Conservation (phyloP, 352 stramenopile genomes). For the Peronospora destructor region DNA sequence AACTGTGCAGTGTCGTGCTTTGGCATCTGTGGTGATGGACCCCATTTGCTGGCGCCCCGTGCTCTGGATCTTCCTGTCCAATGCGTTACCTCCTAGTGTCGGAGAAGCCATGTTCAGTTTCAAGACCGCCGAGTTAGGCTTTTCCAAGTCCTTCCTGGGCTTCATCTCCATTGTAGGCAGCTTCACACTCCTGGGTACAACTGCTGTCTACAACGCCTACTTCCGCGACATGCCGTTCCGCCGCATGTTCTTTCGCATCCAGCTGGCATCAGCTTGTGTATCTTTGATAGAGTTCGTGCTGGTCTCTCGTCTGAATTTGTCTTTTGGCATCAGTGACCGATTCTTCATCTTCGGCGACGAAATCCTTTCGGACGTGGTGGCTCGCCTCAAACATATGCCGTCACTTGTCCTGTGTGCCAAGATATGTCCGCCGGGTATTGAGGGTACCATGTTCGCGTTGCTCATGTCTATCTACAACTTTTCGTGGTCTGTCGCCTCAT, state of each 20-base stretch:
- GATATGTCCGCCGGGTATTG: conserved; percentile 92
- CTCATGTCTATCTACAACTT: conserved; percentile 87
- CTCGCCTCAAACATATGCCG: conserved; percentile 85
- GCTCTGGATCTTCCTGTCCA: conserved; percentile 80
- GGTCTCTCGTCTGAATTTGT: conserved; percentile 57
- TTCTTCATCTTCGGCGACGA: conserved; percentile 83
- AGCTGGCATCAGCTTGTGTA: conserved; percentile 57
- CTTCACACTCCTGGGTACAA: conserved; percentile 63
- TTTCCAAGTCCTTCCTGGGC: conserved; percentile 70
- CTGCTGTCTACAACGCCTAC: conserved; percentile 72
- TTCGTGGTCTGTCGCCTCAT: conserved; percentile 69
- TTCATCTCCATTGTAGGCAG: conserved; percentile 73
- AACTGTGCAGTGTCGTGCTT: conserved; percentile 46
- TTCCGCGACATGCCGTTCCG: conserved; percentile 75
- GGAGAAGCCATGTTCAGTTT: conserved; percentile 82
- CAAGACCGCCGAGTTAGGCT: conserved; percentile 66
- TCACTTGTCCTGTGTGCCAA: conserved; percentile 93
- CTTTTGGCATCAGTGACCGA: conserved; percentile 50
- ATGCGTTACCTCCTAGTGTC: conserved; percentile 61
- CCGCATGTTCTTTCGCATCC: conserved; percentile 66
- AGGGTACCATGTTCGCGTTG: conserved; percentile 94
- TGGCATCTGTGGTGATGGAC: conserved; percentile 56
- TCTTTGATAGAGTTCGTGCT: conserved; percentile 68
- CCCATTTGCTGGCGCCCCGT: conserved; percentile 72
- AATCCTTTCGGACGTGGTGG: conserved; percentile 74